These are phyloP conservation scores for Hirschioporus abietinus DNA, from an alignment of 768 basidiomycete species.

Conservation along the genomic window DNA sequence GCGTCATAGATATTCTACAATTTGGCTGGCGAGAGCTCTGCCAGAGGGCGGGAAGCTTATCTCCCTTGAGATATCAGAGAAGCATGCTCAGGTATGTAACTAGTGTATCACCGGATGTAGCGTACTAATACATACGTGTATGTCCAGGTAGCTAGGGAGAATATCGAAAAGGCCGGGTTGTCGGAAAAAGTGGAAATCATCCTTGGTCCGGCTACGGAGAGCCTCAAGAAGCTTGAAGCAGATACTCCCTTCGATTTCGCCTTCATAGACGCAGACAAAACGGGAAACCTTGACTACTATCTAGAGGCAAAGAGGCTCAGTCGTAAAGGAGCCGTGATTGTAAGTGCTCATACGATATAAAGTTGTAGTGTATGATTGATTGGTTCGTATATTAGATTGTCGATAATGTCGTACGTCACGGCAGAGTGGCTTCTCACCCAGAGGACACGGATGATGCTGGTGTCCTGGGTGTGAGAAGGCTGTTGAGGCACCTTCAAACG, in stretches of 20 bases:
- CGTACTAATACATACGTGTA: slow-evolving; percentile 6
- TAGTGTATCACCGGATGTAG: background rate
- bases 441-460: slow-evolving; percentile 24
- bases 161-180: slow-evolving; percentile 50
- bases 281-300: slow-evolving; percentile 50
- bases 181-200: slow-evolving; percentile 42
- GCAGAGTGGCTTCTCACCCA: slow-evolving; percentile 29
- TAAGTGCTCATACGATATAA: slow-evolving; percentile 24
- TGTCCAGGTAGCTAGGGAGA: slow-evolving; percentile 50
- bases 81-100: slow-evolving; percentile 38
- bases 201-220: slow-evolving; percentile 46
- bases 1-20: slow-evolving; percentile 29
- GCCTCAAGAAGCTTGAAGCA: slow-evolving; percentile 41
- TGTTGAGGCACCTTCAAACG: slow-evolving; percentile 41
- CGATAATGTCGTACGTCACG: slow-evolving; percentile 55
- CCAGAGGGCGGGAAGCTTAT: slow-evolving; percentile 45
- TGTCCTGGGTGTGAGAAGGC: slow-evolving; percentile 40
- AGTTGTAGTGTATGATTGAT: background rate
- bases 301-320: slow-evolving; percentile 55
- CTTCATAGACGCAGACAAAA: slow-evolving; percentile 73
- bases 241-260: slow-evolving; percentile 54
- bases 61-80: slow-evolving; percentile 41
- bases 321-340: slow-evolving; percentile 56
- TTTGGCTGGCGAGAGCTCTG: slow-evolving; percentile 32
- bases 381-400: slow-evolving; percentile 35